Conservation (phyloP, 1,284 basidiomycete genomes). For the Meira nashicola region DNA sequence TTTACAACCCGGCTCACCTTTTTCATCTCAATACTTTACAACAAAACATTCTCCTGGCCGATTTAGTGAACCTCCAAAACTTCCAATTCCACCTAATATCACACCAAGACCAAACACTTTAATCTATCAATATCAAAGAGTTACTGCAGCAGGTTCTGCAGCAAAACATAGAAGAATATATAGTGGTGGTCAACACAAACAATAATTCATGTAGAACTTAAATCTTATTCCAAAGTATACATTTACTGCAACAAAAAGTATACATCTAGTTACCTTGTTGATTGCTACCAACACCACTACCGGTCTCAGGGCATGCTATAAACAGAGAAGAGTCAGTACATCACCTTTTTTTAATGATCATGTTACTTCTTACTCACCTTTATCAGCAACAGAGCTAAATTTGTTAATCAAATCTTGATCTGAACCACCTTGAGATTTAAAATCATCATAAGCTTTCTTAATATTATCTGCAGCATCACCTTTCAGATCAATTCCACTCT, state of each 20-base stretch:
- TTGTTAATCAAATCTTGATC: background rate
- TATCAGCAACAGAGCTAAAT: background rate
- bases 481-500: background rate
- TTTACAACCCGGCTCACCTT: no score
- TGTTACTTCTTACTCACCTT: background rate
- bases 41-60: no score
- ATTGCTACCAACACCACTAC: background rate
- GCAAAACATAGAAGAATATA: no score
- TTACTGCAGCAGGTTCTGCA: no score
- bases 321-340: background rate
- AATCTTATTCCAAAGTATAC: background rate
- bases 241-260: background rate
- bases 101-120: no score
- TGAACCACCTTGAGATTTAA: background rate
- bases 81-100: no score
- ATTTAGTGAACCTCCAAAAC: no score
- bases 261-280: no score
- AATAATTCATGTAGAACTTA: no score
- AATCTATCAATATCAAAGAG: no score
- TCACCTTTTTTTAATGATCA: background rate
- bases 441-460: conserved; percentile 3
- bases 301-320: background rate
- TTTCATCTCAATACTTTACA: no score
- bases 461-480: background rate
- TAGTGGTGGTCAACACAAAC: no score